phyloP scores from a whole-genome alignment of 345 rosid genomes.

The Noccaea caerulescens region DNA sequence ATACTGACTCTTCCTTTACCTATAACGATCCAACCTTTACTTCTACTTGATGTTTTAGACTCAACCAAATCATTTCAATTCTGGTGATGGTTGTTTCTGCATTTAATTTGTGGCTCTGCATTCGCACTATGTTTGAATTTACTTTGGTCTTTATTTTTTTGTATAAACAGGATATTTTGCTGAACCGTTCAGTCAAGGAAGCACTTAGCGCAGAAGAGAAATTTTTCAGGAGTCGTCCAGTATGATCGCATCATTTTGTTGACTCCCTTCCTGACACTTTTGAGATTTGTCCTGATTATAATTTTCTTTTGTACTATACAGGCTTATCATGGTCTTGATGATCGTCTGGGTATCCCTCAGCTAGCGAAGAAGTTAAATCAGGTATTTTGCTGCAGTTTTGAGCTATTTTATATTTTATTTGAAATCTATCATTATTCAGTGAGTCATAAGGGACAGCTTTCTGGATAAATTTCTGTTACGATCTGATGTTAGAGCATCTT shows the following conservation, averaged over 20 bases:
- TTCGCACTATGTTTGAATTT: constrained; percentile 1
- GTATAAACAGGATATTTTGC: constrained; percentile 57
- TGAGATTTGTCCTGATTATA: constrained; percentile 18
- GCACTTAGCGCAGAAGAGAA: constrained; percentile 59
- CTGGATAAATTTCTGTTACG: constrained; percentile 3
- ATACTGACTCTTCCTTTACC: constrained; percentile 12
- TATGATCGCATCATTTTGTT: constrained; percentile 39
- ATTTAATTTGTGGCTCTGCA: constrained; percentile 24
- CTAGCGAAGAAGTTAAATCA: constrained; percentile 76
- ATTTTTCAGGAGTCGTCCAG: constrained; percentile 61
- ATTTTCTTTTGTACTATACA: constrained; percentile 35
- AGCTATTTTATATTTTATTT: neutral
- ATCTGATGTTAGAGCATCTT: constrained; percentile 9
- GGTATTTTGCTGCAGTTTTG: constrained; percentile 43
- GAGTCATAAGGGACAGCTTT: constrained; percentile 13
- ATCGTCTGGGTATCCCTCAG: constrained; percentile 70
- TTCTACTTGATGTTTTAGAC: neutral
- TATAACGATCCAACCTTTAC: neutral
- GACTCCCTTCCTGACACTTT: constrained; percentile 30
- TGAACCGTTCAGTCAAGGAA: constrained; percentile 59
- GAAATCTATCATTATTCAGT: neutral
- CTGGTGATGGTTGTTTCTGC: constrained; percentile 6
- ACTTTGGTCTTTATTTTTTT: constrained; percentile 1
- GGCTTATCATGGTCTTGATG: constrained; percentile 65
- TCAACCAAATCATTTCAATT: neutral